These are phyloP conservation scores for Handroanthus guayacan DNA, from an alignment of 257 asterid species.

Conservation along the genomic window DNA sequence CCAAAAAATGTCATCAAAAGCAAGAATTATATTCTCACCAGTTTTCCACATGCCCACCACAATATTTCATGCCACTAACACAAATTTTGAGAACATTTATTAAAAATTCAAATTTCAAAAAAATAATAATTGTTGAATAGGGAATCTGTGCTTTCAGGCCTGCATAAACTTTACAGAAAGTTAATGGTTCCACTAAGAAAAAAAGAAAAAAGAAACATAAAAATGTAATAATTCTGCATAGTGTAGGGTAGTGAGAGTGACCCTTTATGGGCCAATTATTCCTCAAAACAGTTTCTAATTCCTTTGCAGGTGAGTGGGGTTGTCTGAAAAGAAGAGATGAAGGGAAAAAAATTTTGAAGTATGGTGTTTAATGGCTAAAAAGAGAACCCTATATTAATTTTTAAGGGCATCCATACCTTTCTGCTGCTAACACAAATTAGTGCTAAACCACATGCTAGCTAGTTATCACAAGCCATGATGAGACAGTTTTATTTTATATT, in stretches of 20 bases:
- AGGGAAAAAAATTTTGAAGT: slow-evolving; percentile 20
- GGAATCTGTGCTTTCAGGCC: slow-evolving; percentile 49
- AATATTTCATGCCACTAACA: slow-evolving; percentile 41
- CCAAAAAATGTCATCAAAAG: slow-evolving; percentile 32
- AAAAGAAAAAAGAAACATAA: slow-evolving; percentile 1
- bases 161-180: slow-evolving; percentile 53
- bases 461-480: slow-evolving; percentile 16
- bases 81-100: slow-evolving; percentile 35
- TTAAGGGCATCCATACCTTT: slow-evolving; percentile 41
- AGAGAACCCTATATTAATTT: slow-evolving; percentile 28
- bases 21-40: slow-evolving; percentile 31
- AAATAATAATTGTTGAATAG: slow-evolving; percentile 25
- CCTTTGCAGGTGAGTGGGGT: slow-evolving; percentile 43
- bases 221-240: slow-evolving; percentile 31
- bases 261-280: slow-evolving; percentile 49
- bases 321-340: slow-evolving; percentile 47
- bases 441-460: slow-evolving; percentile 47
- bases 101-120: background rate
- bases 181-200: slow-evolving; percentile 49
- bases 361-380: slow-evolving; percentile 39
- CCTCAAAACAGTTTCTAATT: slow-evolving; percentile 43
- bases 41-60: slow-evolving; percentile 50
- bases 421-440: slow-evolving; percentile 45
- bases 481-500: background rate
- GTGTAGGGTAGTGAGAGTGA: slow-evolving; percentile 49